Evolutionary conservation across 179 eudicot genomes (phyloP).

Genomic region (Beta corolliflora): DNA sequence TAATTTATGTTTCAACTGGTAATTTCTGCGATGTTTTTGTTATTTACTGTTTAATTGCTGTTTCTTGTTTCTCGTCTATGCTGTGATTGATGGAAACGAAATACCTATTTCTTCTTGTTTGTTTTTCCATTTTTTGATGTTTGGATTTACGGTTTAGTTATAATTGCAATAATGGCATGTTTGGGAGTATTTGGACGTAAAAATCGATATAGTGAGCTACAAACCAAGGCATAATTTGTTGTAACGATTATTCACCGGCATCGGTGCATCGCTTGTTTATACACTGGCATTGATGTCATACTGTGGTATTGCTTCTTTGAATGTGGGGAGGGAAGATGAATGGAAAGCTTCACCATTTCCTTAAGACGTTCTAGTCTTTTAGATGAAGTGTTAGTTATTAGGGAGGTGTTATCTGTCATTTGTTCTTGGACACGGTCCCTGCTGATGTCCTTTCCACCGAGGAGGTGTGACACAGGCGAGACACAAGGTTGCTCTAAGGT

Average conservation of each 20-base stretch:
- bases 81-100: not conserved
- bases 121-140: not conserved
- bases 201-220: not conserved
- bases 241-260: not conserved
- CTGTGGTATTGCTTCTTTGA: not conserved
- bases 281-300: not conserved
- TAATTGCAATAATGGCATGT: not conserved
- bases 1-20: not conserved
- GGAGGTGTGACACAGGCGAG: not conserved
- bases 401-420: not conserved
- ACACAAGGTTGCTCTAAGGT: not conserved
- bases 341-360: not conserved
- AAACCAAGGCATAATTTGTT: not conserved
- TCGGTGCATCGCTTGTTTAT: not conserved
- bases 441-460: not conserved
- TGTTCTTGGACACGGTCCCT: not conserved
- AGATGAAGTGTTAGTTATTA: not conserved
- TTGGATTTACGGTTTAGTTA: not conserved
- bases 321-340: not conserved
- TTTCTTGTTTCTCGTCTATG: not conserved
- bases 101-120: not conserved
- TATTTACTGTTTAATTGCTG: not conserved
- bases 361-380: too few species aligned
- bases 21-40: constrained; percentile 6
- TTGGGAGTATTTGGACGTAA: not conserved